These are phyloP conservation scores for Chenopodium quinoa DNA, from an alignment of 148 eudicot species.

Conservation along the genomic window DNA sequence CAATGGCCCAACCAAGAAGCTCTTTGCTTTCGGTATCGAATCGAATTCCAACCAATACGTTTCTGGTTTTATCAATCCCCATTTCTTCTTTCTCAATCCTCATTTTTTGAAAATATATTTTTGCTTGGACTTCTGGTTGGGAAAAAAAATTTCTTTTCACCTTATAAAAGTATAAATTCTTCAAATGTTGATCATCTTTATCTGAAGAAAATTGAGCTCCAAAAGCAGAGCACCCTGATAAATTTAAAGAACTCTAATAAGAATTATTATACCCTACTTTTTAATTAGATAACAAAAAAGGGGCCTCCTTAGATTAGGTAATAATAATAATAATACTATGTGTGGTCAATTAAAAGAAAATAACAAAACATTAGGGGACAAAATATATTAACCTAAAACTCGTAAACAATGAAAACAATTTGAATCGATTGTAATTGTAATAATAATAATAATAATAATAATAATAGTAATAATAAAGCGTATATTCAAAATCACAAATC, in stretches of 20 bases:
- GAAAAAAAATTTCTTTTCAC: neutral
- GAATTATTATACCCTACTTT: neutral
- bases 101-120: slow-evolving; percentile 16
- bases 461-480: neutral
- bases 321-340: slow-evolving; percentile 14
- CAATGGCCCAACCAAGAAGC: slow-evolving; percentile 76
- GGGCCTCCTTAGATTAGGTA: slow-evolving; percentile 19
- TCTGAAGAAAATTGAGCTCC: neutral
- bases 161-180: no score
- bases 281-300: slow-evolving; percentile 22
- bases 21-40: slow-evolving; percentile 62
- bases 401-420: slow-evolving; percentile 1
- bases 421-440: neutral
- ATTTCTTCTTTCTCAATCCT: slow-evolving; percentile 34
- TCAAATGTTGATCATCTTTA: slow-evolving; percentile 1
- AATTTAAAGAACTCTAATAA: slow-evolving; percentile 27
- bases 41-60: slow-evolving; percentile 63
- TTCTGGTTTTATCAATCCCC: slow-evolving; percentile 35
- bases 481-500: neutral
- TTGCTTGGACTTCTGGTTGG: slow-evolving; percentile 13
- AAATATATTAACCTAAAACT: slow-evolving; percentile 30
- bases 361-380: slow-evolving; percentile 29
- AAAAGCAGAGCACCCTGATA: slow-evolving; percentile 5
- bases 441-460: neutral
- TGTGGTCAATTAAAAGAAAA: slow-evolving; percentile 16